phyloP scores from a whole-genome alignment of 164 flowering plant genomes.

The Houttuynia cordata region DNA sequence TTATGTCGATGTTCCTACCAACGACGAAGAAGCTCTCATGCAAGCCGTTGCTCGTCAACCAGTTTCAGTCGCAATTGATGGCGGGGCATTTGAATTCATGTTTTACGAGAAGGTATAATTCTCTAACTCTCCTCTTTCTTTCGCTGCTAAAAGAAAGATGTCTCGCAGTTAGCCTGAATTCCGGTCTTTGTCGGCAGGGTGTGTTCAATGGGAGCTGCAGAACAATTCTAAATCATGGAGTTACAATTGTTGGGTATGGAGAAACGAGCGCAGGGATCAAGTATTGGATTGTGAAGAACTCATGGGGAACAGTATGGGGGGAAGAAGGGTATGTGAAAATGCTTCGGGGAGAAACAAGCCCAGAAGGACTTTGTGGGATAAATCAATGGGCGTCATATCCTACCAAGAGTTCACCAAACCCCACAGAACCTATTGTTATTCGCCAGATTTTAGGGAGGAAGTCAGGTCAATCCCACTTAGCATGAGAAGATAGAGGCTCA shows the following conservation, averaged over 20 bases:
- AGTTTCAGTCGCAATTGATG: slow-evolving; percentile 27
- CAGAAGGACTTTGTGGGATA: slow-evolving; percentile 22
- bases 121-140: not conserved
- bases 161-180: not conserved
- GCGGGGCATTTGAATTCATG: slow-evolving; percentile 19
- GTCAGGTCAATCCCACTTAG: slow-evolving; percentile 6
- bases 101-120: slow-evolving; percentile 18
- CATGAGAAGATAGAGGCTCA: not conserved
- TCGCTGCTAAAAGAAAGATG: not conserved
- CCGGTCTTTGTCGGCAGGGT: slow-evolving; percentile 10
- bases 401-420: slow-evolving; percentile 10
- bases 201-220: slow-evolving; percentile 18
- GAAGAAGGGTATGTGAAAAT: slow-evolving; percentile 21
- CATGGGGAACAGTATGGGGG: slow-evolving; percentile 28
- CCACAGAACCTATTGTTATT: slow-evolving; percentile 4
- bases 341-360: slow-evolving; percentile 3
- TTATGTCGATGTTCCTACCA: slow-evolving; percentile 20
- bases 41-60: slow-evolving; percentile 22
- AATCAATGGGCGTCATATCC: slow-evolving; percentile 23
- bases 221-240: slow-evolving; percentile 22
- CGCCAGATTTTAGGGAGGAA: slow-evolving; percentile 8
- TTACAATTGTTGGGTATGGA: slow-evolving; percentile 23
- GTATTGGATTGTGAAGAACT: slow-evolving; percentile 29
- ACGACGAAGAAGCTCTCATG: slow-evolving; percentile 14
- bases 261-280: slow-evolving; percentile 12